Conservation (phyloP, 2,329 filamentous ascomycete species). For the Microdochium bolleyi region DNA sequence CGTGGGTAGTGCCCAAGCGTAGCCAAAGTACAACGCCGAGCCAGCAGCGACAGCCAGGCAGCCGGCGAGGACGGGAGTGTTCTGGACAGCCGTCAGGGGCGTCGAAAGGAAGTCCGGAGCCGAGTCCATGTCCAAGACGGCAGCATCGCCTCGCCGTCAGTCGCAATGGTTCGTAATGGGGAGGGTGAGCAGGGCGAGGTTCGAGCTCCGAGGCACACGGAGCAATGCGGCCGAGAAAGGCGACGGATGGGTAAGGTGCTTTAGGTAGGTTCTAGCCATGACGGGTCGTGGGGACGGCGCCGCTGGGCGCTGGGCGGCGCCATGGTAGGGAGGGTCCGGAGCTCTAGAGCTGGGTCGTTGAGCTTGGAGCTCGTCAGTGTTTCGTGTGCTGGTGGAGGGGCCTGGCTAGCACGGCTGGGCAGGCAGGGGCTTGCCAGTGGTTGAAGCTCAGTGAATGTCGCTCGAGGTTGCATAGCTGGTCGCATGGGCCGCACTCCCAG, state of each 20-base stretch:
- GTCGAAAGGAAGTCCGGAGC: background rate
- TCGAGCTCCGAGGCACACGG: no score
- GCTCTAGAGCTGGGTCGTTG: background rate
- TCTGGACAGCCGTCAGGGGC: background rate
- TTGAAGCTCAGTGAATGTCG: no score
- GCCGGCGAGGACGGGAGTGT: background rate
- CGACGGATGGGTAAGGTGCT: no score
- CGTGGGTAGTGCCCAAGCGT: slow-evolving; percentile 13
- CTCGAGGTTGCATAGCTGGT: no score
- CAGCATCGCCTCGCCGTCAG: background rate
- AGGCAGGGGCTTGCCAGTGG: background rate
- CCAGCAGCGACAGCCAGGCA: slow-evolving; percentile 1
- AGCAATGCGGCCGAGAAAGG: no score
- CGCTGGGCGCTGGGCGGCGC: background rate
- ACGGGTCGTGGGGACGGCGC: background rate
- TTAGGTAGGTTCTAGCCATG: no score
- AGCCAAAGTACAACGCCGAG: slow-evolving; percentile 5
- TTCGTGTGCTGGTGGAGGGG: background rate
- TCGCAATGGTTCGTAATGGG: background rate
- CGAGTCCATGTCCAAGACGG: background rate
- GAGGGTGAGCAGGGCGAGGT: background rate
- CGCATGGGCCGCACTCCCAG: no score
- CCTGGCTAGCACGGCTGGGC: background rate
- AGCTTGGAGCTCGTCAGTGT: background rate
- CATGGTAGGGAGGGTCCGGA: no score